These are phyloP conservation scores for Claviceps paspali DNA, from an alignment of 2,329 filamentous ascomycete genomes.

Conservation along the genomic window DNA sequence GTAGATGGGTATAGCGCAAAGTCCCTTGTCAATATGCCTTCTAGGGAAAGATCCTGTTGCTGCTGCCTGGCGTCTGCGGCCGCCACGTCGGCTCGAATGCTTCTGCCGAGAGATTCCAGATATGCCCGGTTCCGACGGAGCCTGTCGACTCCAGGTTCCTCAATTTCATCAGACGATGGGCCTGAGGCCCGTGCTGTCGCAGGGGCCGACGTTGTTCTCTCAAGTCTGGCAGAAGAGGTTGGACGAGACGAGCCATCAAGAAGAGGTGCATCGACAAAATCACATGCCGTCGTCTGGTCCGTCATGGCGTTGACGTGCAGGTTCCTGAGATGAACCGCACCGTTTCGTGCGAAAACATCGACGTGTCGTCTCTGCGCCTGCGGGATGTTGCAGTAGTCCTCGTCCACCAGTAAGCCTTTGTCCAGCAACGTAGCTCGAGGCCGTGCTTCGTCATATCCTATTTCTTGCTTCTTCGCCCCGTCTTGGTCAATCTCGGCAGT, in stretches of 20 bases:
- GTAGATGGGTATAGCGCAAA: constrained; percentile 5
- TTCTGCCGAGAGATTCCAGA: neutral
- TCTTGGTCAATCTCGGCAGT: neutral
- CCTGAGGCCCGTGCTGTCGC: too few species aligned
- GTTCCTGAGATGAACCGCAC: neutral
- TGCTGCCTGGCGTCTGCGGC: neutral
- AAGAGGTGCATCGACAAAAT: neutral
- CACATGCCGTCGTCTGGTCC: neutral
- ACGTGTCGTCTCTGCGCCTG: too few species aligned
- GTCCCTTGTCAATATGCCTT: constrained; percentile 3
- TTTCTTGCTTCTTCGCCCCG: too few species aligned
- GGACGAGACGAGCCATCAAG: neutral
- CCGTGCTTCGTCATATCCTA: neutral
- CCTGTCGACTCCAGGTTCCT: too few species aligned
- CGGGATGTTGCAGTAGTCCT: too few species aligned
- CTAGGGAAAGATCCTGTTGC: neutral
- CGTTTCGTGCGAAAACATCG: neutral
- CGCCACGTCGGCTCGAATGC: neutral
- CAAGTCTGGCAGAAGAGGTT: neutral
- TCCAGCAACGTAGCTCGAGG: neutral
- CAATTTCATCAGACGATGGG: too few species aligned
- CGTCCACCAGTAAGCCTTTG: too few species aligned
- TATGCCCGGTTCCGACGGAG: neutral
- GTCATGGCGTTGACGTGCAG: neutral
- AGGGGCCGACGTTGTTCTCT: neutral